Conservation (phyloP, 2,329 filamentous ascomycete genomes). For the Botrytis elliptica region DNA sequence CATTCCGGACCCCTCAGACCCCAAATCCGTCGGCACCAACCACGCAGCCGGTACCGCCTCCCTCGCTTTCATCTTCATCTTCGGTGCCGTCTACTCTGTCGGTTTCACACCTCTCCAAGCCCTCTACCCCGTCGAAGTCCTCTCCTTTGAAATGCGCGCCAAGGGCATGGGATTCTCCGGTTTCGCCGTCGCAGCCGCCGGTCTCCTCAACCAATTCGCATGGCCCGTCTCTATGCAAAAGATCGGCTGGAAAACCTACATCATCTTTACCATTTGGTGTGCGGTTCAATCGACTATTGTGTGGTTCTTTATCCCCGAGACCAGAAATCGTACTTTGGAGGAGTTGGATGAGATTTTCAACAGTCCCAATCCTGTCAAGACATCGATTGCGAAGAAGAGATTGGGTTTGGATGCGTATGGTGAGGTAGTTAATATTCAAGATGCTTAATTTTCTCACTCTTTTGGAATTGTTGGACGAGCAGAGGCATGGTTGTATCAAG, state of each 20-base stretch:
- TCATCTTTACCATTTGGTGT: constrained; percentile 50
- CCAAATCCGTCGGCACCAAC: constrained; percentile 29
- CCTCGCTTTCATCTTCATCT: constrained; percentile 55
- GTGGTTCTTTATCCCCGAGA: constrained; percentile 52
- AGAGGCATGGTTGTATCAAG: background rate
- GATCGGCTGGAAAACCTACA: constrained; percentile 55
- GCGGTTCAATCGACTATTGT: constrained; percentile 44
- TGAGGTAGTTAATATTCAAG: constrained; percentile 26
- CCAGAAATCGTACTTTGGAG: constrained; percentile 52
- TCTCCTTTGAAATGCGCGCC: constrained; percentile 54
- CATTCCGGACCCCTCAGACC: constrained; percentile 24
- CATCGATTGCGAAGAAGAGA: constrained; percentile 45
- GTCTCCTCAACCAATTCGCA: constrained; percentile 48
- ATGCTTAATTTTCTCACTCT: constrained; percentile 5
- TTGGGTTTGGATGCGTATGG: constrained; percentile 38
- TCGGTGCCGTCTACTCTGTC: constrained; percentile 52
- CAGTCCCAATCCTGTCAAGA: constrained; percentile 47
- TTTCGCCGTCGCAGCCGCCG: constrained; percentile 44
- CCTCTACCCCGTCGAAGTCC: constrained; percentile 53
- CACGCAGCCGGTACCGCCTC: constrained; percentile 43
- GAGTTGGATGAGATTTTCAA: constrained; percentile 53
- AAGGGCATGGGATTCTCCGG: constrained; percentile 53
- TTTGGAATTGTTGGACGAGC: background rate
- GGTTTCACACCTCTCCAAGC: constrained; percentile 47
- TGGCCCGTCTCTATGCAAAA: constrained; percentile 48